Evolutionary conservation across 352 stramenopile genomes (phyloP), one percentile per base, ranked within the genome.

Genomic region (Phytophthora chlamydospora): DNA sequence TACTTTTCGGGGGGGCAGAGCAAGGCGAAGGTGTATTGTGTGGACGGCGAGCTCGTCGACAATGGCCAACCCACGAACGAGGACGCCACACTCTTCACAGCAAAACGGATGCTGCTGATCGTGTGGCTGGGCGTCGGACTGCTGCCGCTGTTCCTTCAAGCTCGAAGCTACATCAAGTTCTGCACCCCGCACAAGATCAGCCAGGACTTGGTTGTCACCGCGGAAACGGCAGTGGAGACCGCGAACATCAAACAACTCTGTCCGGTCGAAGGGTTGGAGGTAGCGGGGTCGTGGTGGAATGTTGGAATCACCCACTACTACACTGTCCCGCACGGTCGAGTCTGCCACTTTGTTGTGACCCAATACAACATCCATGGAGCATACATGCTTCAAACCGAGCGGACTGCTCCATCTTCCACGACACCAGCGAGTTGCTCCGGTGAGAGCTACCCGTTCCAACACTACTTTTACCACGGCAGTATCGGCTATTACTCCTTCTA

Each of bases 131-230:
- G 47, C 12, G 40, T 53, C 14, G 51, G 62, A 24, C 35, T 64
- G n/a, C 19, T 34, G 11, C 61, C 61, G 5, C 46, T 63, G 14
- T n/a, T 69, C 11, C 47, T 69, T 2, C 61, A 64, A 24, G 16
- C 47, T 12, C 35, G 40, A 17, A 64, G 61, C 31, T 69, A 41
- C 34, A 38, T 60, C 13, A 52, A 64, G 14, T 55, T 55, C 11
- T 35, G 56, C 40, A 57, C 61, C 1, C 61, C 61, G 19, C 61
- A 69, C 53, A 69, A 69, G 16, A 69, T 69, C 16, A 35, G 34
- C 2, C 46, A 41, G 16, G 19, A 38, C n/a, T 14, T 62, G 21
- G 16, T 55, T 3, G 4, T 11, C 13, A 7, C 21, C 34, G 24
- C 14, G 9, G 43, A 12, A 12, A n/a, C 34, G 6, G n/a, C 43